Evolutionary conservation across 345 rosid genomes (phyloP).

Genomic region (Arabis hirsuta): DNA sequence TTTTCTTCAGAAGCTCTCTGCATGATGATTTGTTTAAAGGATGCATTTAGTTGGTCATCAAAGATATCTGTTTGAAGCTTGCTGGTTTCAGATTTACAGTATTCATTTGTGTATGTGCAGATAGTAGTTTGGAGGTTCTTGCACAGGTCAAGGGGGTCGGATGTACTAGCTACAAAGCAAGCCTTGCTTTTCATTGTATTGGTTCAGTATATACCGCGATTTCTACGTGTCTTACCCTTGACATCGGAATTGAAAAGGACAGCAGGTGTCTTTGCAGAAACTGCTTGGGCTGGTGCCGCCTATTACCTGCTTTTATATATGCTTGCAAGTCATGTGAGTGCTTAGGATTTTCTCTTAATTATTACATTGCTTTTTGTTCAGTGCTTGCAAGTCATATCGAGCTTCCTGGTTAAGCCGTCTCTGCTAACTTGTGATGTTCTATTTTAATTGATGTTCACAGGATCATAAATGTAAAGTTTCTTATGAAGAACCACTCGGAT

Average conservation of each 20-base stretch:
- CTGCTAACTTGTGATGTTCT: conserved; percentile 1
- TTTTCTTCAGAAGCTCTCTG: not conserved
- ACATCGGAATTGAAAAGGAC: conserved; percentile 89
- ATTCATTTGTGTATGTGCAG: conserved; percentile 49
- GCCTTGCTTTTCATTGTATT: conserved; percentile 72
- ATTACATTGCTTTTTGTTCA: not conserved
- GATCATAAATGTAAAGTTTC: not conserved
- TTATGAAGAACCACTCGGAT: conserved; percentile 2
- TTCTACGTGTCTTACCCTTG: conserved; percentile 67
- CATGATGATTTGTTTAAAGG: not conserved
- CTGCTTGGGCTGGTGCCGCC: conserved; percentile 98
- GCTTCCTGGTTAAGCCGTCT: not conserved
- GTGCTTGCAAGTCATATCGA: not conserved
- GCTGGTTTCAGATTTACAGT: conserved; percentile 19
- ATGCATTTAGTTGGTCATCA: conserved; percentile 4
- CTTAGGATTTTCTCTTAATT: not conserved
- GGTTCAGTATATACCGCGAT: conserved; percentile 77
- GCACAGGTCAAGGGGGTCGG: conserved; percentile 68
- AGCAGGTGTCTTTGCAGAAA: conserved; percentile 91
- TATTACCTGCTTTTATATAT: conserved; percentile 81
- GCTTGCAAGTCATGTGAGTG: conserved; percentile 97
- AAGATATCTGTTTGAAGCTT: not conserved
- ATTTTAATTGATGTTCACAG: not conserved
- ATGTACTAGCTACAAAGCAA: conserved; percentile 75
- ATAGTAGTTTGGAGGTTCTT: conserved; percentile 93